phyloP scores from a whole-genome alignment of 306 rosid species.

The Phaseolus lunatus region DNA sequence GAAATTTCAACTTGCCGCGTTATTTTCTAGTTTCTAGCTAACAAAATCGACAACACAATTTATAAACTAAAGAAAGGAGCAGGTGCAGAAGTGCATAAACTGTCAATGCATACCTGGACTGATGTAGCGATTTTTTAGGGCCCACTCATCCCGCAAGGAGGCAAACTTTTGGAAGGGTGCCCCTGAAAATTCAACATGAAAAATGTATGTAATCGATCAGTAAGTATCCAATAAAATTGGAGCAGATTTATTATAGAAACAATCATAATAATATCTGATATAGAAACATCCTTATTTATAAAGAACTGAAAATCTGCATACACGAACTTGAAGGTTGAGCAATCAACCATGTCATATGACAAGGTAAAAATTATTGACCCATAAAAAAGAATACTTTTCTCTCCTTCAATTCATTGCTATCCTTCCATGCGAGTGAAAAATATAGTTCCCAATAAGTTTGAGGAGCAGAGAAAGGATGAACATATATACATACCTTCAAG shows the following conservation, averaged over 20 bases:
- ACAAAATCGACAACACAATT: background rate
- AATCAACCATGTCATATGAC: conserved; percentile 4
- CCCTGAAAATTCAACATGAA: conserved; percentile 61
- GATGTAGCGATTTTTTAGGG: conserved; percentile 82
- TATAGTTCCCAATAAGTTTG: conserved; percentile 22
- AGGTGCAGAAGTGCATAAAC: conserved; percentile 21
- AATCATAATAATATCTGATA: conserved; percentile 16
- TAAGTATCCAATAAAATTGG: conserved; percentile 30
- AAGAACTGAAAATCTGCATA: conserved; percentile 27
- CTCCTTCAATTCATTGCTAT: conserved; percentile 28
- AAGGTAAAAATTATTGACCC: conserved; percentile 7
- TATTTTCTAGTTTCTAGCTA: conserved; percentile 8
- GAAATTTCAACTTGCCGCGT: background rate
- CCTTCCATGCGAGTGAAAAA: conserved; percentile 19
- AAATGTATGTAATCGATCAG: conserved; percentile 21
- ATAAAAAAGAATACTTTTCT: background rate
- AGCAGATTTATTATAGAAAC: conserved; percentile 23
- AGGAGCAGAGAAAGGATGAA: conserved; percentile 25
- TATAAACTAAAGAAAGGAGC: conserved; percentile 13
- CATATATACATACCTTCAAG: conserved; percentile 77
- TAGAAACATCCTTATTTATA: conserved; percentile 22
- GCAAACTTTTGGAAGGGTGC: conserved; percentile 92
- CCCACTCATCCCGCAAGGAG: conserved; percentile 90
- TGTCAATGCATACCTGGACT: conserved; percentile 76
- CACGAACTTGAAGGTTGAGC: conserved; percentile 26